A percentile compares a stretch with the other conserved stretches of the same genome.
These are phyloP conservation scores for Catharanthus roseus DNA, from an alignment of 257 asterid genomes.

Conservation along the genomic window DNA sequence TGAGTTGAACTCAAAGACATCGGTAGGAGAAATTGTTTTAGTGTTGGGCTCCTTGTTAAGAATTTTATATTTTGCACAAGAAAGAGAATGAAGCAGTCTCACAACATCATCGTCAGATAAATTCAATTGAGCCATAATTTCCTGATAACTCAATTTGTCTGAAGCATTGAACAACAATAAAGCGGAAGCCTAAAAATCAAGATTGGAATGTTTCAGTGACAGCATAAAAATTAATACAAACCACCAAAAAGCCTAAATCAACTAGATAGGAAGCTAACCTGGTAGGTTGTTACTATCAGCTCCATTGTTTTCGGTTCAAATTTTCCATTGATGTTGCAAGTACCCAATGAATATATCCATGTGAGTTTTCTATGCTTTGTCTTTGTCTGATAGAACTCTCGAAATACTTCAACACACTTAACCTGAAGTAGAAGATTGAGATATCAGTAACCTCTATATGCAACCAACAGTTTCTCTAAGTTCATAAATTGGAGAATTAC, in stretches of 20 bases:
- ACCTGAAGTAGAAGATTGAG: slow-evolving; percentile 43
- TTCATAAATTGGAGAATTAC: slow-evolving; percentile 24
- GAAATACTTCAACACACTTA: slow-evolving; percentile 86
- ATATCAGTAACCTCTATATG: slow-evolving; percentile 6
- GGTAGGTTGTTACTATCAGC: slow-evolving; percentile 86
- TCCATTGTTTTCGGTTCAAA: slow-evolving; percentile 87
- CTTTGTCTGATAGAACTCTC: slow-evolving; percentile 94
- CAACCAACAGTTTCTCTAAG: not conserved
- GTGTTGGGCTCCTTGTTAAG: slow-evolving; percentile 87
- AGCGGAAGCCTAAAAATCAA: slow-evolving; percentile 67
- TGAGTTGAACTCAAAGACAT: slow-evolving; percentile 80
- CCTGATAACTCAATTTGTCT: slow-evolving; percentile 81
- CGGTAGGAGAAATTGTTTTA: slow-evolving; percentile 71
- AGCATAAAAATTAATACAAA: not conserved
- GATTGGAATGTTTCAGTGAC: slow-evolving; percentile 9
- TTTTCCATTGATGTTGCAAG: slow-evolving; percentile 87
- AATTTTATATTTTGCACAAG: slow-evolving; percentile 96
- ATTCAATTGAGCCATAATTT: slow-evolving; percentile 82
- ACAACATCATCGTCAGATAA: slow-evolving; percentile 89
- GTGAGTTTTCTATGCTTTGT: slow-evolving; percentile 97
- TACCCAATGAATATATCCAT: slow-evolving; percentile 94
- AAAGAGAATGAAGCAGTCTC: slow-evolving; percentile 89
- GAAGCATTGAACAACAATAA: slow-evolving; percentile 83
- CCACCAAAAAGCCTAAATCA: slow-evolving; percentile 7
- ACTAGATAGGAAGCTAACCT: slow-evolving; percentile 43